Evolutionary conservation across 2,329 filamentous ascomycete genomes (phyloP), one percentile per base, ranked within the genome.

Genomic region (Botrytis fragariae): DNA sequence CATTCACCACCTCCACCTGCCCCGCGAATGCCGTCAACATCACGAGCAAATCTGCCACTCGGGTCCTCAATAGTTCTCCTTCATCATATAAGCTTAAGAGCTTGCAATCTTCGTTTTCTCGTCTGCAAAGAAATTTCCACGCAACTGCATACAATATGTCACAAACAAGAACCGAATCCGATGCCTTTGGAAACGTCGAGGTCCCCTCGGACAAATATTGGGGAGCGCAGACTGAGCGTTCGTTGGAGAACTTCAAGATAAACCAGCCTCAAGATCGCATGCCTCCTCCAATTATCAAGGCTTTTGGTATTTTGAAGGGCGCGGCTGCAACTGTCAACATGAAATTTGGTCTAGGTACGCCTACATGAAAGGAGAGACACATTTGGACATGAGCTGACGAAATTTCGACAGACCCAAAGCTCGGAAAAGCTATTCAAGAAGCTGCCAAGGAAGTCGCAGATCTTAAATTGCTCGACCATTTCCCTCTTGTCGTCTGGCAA

Each of bases 211-310:
- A 97, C 89, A 95, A 92, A 87, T 99, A 99, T 89, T 99, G 96
- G 95, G 96, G 96, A 82, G 95, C 95, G 75, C 95, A 98, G 88
- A 98, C 95, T 72, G 92, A 98, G 88, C 92, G 95, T 78, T 98
- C 95, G 70, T 89, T 98, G 83, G 92, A 93, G 84, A 99, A 99
- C 88, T 99, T 99, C 89, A 92, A 92, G 84, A 98, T 99, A 90
- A 98, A 98, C 86, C 96, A 98, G 88, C 96, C 96, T 75, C 94
- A 97, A 85, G 96, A 99, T 83, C 94, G 96, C 83, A 98, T 98
- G 95, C 96, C 96, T 67, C 91, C 94, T 77, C 93, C 95, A 63
- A 92, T 99, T 79, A 87, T 98, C 81, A 92, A 91, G 84, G 96
- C 96, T 10, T 98, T 99, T 83, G 96, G 96, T 82, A 97, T 98